Base-by-base conservation (phyloP, 345 rosid species). In the Noccaea bulbosa region DNA sequence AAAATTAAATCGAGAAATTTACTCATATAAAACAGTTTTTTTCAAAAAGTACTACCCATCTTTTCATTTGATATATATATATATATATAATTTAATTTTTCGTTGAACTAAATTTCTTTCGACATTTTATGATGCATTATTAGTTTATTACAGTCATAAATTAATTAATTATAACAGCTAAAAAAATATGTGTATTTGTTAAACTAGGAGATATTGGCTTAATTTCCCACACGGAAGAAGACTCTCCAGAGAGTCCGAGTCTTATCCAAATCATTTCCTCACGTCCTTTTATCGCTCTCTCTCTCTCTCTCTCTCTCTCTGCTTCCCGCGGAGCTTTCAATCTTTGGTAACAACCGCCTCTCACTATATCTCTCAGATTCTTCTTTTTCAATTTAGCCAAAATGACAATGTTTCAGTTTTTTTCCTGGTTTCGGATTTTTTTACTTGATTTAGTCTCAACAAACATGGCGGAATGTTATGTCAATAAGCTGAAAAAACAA, bases 241-340 rank as follows among this genome's bases (percentile, higher is more conserved):
- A 17, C 11, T 30, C 12, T 51, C 37, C 30, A 27, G 27, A 24
- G 30, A 27, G 30, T 27, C 30, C 2, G 40, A 44, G 63, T 52
- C 78, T 74, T 74, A 67, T 74, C 78, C 78, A 43, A 50, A 66
- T 14, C 73, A 32, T 30, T 50, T 66, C 53, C 54, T 50, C 62
- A 61, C 49, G 51, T 32, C 54, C 67, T 67, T 40, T 38, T 55
- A 72, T 56, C 65, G 11, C 33, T 58, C 46, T 6, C 5, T 1
- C 52, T 48, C 53, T 62, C 33, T 8, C 30, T 54, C 70, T 58
- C 57, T 47, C 5, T 46, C 74, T 70, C 67, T 70, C 68, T 41
- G 32, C 60, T 60, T 61, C 74, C 62, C 48, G 69, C 39, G 46
- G 35, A 62, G 76, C 55, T 71, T 71, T 43, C 75, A 71, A 6